Evolutionary conservation across 2,329 filamentous ascomycete genomes (phyloP).

Genomic region (Ophiocordyceps camponoti-floridani): DNA sequence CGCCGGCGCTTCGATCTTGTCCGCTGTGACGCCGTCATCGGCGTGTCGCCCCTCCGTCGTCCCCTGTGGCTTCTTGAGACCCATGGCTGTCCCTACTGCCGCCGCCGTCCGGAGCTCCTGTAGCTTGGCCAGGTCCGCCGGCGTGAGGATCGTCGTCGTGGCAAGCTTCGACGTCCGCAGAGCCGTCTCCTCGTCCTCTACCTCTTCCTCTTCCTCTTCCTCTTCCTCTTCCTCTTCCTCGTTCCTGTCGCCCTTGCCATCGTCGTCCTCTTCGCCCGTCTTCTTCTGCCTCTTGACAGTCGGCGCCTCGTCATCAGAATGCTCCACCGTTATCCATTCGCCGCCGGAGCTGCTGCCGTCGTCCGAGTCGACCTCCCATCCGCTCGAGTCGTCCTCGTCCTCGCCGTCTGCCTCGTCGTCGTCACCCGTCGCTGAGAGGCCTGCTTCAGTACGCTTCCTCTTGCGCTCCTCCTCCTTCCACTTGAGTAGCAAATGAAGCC

Average conservation of each 20-base stretch:
- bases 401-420: conserved; percentile 45
- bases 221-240: conserved; percentile 26
- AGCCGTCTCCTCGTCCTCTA: conserved; percentile 22
- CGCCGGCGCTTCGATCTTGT: conserved; percentile 77
- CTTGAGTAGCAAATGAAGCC: conserved; percentile 74
- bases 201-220: conserved; percentile 24
- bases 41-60: conserved; percentile 42
- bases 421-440: conserved; percentile 43
- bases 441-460: conserved; percentile 52
- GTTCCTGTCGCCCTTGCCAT: conserved; percentile 6
- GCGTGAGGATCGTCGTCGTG: conserved; percentile 87
- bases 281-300: conserved; percentile 28
- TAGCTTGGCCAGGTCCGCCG: conserved; percentile 88
- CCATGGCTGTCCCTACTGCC: conserved; percentile 47
- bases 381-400: conserved; percentile 32
- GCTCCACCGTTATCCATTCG: conserved; percentile 86
- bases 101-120: conserved; percentile 67
- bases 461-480: conserved; percentile 86
- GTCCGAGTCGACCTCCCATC: conserved; percentile 43
- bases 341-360: conserved; percentile 57
- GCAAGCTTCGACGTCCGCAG: conserved; percentile 54
- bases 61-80: conserved; percentile 29
- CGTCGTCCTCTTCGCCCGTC: conserved; percentile 12
- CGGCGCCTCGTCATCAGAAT: conserved; percentile 61
- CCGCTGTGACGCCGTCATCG: conserved; percentile 80